Evolutionary conservation across 805 yeast species (phyloP).

Genomic region (Candida vartiovaarae): DNA sequence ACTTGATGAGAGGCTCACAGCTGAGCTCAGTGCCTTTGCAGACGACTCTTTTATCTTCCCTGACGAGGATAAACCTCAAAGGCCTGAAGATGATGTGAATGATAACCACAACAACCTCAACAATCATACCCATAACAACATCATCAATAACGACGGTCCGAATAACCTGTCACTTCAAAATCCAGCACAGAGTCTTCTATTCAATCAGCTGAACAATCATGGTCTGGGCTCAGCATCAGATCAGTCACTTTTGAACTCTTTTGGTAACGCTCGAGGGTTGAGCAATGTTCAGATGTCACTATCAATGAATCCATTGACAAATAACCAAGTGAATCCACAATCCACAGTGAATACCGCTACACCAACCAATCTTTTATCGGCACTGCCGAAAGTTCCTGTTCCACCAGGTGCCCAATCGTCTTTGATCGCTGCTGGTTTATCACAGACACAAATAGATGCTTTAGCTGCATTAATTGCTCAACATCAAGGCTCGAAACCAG

Average conservation of each 20-base stretch:
- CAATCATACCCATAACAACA: neutral
- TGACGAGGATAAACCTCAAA: constrained; percentile 63
- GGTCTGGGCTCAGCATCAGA: neutral
- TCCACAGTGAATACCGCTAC: constrained; percentile 21
- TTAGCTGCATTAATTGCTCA: constrained; percentile 68
- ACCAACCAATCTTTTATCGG: constrained; percentile 27
- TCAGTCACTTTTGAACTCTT: neutral
- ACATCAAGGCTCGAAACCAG: constrained; percentile 35
- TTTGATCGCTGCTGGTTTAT: constrained; percentile 57
- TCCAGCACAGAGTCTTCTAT: neutral
- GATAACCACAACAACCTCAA: constrained; percentile 3
- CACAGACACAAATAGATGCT: constrained; percentile 64
- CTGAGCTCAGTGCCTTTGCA: constrained; percentile 75
- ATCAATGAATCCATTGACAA: neutral
- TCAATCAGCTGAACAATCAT: neutral
- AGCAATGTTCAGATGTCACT: neutral
- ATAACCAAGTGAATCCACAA: constrained; percentile 8
- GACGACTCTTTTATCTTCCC: constrained; percentile 77
- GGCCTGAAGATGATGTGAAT: constrained; percentile 11
- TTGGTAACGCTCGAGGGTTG: neutral
- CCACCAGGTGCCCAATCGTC: constrained; percentile 69
- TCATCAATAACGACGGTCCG: constrained; percentile 2
- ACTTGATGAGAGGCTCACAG: constrained; percentile 46
- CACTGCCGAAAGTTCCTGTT: constrained; percentile 55
- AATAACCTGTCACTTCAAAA: neutral